These are phyloP conservation scores for Saturnispora mendoncae DNA, from an alignment of 805 yeast genomes.

Conservation along the genomic window DNA sequence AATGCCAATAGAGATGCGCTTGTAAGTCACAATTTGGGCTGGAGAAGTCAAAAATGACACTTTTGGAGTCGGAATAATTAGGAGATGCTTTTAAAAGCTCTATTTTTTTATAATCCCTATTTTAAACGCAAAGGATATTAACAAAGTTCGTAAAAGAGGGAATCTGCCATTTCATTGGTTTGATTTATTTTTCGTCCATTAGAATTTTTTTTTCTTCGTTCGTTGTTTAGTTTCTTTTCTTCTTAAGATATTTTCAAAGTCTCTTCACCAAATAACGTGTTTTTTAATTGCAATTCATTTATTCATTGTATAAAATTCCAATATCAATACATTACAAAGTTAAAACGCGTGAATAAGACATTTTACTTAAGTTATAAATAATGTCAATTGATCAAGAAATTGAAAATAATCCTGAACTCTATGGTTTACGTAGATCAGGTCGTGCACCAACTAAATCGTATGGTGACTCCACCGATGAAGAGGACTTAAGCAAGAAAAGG, in stretches of 20 bases:
- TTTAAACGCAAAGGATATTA: background rate
- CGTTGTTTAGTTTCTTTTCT: conserved; percentile 5
- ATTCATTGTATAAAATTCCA: background rate
- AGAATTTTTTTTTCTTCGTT: background rate
- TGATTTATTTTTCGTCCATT: conserved; percentile 4
- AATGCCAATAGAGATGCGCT: too few species aligned
- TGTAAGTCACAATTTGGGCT: too few species aligned
- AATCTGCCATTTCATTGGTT: background rate
- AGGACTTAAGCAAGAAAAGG: conserved; percentile 13
- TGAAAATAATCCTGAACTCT: conserved; percentile 66
- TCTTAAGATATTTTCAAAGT: background rate
- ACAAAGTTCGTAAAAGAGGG: background rate
- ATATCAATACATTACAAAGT: background rate
- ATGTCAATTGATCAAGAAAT: conserved; percentile 35
- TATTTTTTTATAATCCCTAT: background rate
- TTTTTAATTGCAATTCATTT: background rate
- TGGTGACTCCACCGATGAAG: conserved; percentile 14
- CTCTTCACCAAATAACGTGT: conserved; percentile 1
- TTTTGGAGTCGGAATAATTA: too few species aligned
- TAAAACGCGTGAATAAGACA: background rate
- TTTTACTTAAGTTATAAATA: background rate
- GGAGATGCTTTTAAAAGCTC: too few species aligned
- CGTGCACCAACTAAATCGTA: conserved; percentile 42
- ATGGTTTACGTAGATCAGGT: conserved; percentile 71
- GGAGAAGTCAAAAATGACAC: too few species aligned